Evolutionary conservation across 2,329 filamentous ascomycete species (phyloP).

Genomic region (Fusarium abutilonis): DNA sequence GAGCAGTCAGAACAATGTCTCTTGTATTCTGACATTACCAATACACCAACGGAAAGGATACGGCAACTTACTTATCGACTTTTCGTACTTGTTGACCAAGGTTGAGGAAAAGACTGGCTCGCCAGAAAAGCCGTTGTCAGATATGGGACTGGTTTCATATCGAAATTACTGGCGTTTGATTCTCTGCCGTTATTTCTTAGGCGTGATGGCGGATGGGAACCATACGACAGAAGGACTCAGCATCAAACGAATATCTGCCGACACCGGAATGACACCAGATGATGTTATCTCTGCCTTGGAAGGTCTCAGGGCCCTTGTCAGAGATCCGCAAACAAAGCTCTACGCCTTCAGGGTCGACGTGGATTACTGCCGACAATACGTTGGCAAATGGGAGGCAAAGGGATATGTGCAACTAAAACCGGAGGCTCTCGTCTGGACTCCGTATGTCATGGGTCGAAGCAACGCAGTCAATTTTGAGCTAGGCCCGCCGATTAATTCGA

Average conservation of each 20-base stretch:
- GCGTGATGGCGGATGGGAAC: slow-evolving; percentile 50
- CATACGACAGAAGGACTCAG: slow-evolving; percentile 62
- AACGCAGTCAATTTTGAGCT: slow-evolving; percentile 86
- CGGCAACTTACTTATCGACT: slow-evolving; percentile 95
- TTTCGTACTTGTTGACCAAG: slow-evolving; percentile 94
- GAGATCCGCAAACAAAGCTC: slow-evolving; percentile 85
- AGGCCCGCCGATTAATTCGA: slow-evolving; percentile 81
- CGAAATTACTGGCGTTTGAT: slow-evolving; percentile 96
- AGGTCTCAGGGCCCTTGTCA: slow-evolving; percentile 85
- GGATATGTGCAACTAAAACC: slow-evolving; percentile 86
- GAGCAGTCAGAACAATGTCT: slow-evolving; percentile 96
- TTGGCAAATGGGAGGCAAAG: slow-evolving; percentile 88
- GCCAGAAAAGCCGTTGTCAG: slow-evolving; percentile 95
- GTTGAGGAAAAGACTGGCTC: slow-evolving; percentile 95
- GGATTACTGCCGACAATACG: slow-evolving; percentile 85
- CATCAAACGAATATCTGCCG: slow-evolving; percentile 78
- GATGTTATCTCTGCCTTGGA: slow-evolving; percentile 96
- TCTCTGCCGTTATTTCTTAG: slow-evolving; percentile 83
- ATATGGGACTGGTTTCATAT: slow-evolving; percentile 98
- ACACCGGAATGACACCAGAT: slow-evolving; percentile 94
- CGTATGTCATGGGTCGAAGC: slow-evolving; percentile 93
- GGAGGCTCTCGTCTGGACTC: slow-evolving; percentile 88
- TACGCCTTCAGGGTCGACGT: slow-evolving; percentile 92
- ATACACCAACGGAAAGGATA: slow-evolving; percentile 98
- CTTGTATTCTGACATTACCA: slow-evolving; percentile 93